phyloP scores from a whole-genome alignment of 352 stramenopile genomes.

The Phytophthora melonis region DNA sequence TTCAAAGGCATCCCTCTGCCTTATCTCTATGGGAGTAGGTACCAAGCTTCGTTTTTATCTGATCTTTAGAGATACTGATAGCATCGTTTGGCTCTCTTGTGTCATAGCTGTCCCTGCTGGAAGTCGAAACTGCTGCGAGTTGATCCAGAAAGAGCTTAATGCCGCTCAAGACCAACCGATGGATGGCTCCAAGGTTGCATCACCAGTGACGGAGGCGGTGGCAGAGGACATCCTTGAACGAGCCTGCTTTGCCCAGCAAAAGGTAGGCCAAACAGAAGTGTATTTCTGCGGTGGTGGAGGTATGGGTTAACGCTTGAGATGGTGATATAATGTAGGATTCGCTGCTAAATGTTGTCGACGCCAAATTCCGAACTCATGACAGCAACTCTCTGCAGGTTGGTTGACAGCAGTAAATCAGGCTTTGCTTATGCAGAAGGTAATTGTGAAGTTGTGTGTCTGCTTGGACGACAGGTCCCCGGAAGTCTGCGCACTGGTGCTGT shows the following conservation, averaged over 20 bases:
- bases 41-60: slow-evolving; percentile 1
- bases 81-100: too few relatives aligned
- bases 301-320: background rate
- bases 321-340: slow-evolving; percentile 37
- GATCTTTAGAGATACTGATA: background rate
- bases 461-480: slow-evolving; percentile 48
- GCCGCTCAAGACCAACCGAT: slow-evolving; percentile 29
- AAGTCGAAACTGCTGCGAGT: slow-evolving; percentile 54
- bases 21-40: slow-evolving; percentile 69
- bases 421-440: background rate
- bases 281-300: background rate
- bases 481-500: slow-evolving; percentile 48
- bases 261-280: slow-evolving; percentile 24
- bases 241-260: slow-evolving; percentile 78
- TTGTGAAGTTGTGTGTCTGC: background rate
- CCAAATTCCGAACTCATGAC: slow-evolving; percentile 53
- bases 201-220: slow-evolving; percentile 29
- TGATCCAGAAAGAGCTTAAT: slow-evolving; percentile 45
- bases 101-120: slow-evolving; percentile 53
- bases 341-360: slow-evolving; percentile 48
- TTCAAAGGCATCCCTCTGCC: slow-evolving; percentile 86
- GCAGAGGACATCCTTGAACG: slow-evolving; percentile 78
- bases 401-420: background rate
- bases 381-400: slow-evolving; percentile 51
- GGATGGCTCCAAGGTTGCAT: slow-evolving; percentile 20